Conservation (phyloP, 768 basidiomycete species). For the Amanita brunnescens region DNA sequence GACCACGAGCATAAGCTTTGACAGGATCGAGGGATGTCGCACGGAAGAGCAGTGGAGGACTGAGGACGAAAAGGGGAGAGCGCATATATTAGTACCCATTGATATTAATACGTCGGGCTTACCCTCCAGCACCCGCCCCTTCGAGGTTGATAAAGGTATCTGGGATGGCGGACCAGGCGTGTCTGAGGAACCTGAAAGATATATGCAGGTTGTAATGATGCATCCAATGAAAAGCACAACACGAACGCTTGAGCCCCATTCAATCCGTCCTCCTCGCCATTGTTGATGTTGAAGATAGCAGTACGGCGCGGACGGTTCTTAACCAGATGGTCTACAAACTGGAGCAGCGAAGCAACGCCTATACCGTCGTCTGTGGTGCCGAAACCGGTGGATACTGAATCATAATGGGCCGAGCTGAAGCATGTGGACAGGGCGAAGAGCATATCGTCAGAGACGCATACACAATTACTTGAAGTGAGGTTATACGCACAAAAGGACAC, state of each 20-base stretch:
- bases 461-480: background rate
- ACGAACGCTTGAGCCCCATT: constrained; percentile 60
- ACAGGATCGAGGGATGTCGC: constrained; percentile 53
- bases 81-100: background rate
- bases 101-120: constrained; percentile 14
- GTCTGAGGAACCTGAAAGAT: constrained; percentile 49
- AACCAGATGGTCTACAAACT: constrained; percentile 50
- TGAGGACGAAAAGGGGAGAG: constrained; percentile 16
- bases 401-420: constrained; percentile 68
- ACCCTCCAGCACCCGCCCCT: constrained; percentile 77
- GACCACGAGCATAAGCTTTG: constrained; percentile 33
- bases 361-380: constrained; percentile 79
- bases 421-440: background rate
- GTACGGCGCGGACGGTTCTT: constrained; percentile 45
- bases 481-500: constrained; percentile 42
- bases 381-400: constrained; percentile 67
- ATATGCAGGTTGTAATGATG: background rate
- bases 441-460: background rate
- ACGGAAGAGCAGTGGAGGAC: constrained; percentile 72
- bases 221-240: background rate
- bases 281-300: constrained; percentile 78
- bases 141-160: constrained; percentile 75
- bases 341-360: constrained; percentile 57
- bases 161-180: constrained; percentile 64
- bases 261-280: constrained; percentile 74